Evolutionary conservation across 345 rosid genomes (phyloP), one percentile per base, ranked within the genome.

Genomic region (Camelina hispida): DNA sequence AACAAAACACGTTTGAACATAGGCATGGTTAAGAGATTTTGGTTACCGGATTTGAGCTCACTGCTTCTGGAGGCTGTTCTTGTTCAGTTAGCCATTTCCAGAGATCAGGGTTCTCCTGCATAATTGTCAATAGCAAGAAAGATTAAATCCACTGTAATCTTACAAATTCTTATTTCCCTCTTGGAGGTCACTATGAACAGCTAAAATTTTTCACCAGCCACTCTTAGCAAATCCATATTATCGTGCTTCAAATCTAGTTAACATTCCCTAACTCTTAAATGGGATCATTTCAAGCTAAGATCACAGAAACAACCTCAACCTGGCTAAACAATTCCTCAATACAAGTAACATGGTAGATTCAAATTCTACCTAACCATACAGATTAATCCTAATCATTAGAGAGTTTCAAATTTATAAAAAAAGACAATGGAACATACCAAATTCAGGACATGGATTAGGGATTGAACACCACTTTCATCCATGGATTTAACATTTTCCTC

Each of bases 1-100:
- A 64, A 10, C 32, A 68, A 17, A 40, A 5, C 28, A 13, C 11
- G 16, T 3, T 37, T 68, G 34, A 23, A 63, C 47, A 20, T 12
- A 32, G 18, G 38, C 40, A 43, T 16, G 38, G 16, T 25, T 28
- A 42, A 38, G 32, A 55, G 66, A 75, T 66, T 2, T 28, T 56
- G 2, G 87, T 86, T 73, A 92, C 98, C 34, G 92, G 92, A 84
- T 92, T 92, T 61, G 44, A 23, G 62, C 73, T 84, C 68, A 94
- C 88, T 18, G 82, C 81, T 72, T 91, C 97, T 0, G 97, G 97
- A 38, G 97, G 89, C 82, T 87, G 90, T 85, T 91, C 97, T 78
- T 91, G 97, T 17, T 81, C 85, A 37, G 86, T 90, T 72, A 94
- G 78, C 99, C 97, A 94, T 75, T 87, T 94, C 99, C 99, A 94